phyloP scores from a whole-genome alignment of 441 rosid genomes.

The Melastoma candidum region DNA sequence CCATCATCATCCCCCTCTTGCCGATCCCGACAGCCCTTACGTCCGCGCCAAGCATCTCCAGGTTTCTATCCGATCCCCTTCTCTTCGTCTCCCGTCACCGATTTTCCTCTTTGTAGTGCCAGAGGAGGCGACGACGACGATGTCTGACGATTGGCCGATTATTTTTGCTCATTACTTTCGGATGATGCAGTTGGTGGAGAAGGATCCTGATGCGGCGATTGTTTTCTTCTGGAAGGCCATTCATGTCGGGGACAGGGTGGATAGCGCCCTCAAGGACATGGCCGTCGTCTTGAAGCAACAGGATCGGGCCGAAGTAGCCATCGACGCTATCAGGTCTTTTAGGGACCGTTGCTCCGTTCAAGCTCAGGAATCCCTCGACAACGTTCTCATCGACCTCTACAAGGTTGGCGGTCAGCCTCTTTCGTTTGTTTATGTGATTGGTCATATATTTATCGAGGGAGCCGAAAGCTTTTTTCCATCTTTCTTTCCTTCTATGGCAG shows the following conservation, averaged over 20 bases:
- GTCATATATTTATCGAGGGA: no score
- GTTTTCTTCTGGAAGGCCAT: conserved; percentile 4
- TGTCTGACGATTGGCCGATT: neutral
- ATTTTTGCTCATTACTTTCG: neutral
- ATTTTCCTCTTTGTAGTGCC: neutral
- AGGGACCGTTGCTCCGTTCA: conserved; percentile 8
- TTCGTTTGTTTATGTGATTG: no score
- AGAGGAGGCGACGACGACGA: neutral
- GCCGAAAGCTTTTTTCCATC: no score
- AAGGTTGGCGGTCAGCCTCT: neutral
- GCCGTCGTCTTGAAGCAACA: conserved; percentile 4
- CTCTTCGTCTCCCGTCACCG: neutral
- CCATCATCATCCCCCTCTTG: no score
- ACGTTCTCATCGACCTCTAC: conserved; percentile 7
- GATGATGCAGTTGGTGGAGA: conserved; percentile 6
- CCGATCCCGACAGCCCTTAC: conserved; percentile 5
- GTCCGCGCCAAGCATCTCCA: conserved; percentile 9
- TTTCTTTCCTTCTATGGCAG: no score
- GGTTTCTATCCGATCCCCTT: neutral
- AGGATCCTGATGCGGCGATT: conserved; percentile 5
- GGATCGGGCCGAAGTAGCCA: conserved; percentile 4
- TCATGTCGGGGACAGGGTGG: neutral
- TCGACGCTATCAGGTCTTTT: conserved; percentile 2
- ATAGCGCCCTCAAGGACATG: conserved; percentile 6
- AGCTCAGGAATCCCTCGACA: conserved; percentile 8